Evolutionary conservation across 2,329 filamentous ascomycete species (phyloP).

Genomic region (Botrytis cinerea): DNA sequence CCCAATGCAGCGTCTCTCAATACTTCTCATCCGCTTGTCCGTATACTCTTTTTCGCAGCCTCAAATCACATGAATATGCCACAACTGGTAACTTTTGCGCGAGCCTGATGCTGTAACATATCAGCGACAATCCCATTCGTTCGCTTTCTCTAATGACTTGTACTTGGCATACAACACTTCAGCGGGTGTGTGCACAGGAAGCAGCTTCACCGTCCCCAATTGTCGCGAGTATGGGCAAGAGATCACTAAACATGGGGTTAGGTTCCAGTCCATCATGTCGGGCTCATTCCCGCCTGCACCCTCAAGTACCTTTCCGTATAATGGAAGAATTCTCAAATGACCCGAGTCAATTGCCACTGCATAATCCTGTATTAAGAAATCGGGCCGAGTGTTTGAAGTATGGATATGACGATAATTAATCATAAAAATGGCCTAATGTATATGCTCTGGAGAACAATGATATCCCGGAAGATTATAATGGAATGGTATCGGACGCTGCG

Average conservation of each 20-base stretch:
- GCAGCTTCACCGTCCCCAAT: neutral
- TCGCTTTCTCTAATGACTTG: neutral
- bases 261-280: neutral
- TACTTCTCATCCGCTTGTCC: neutral
- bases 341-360: neutral
- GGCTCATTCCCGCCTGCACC: neutral
- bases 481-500: neutral
- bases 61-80: neutral
- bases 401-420: constrained; percentile 4
- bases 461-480: neutral
- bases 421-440: neutral
- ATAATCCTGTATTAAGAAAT: neutral
- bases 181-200: neutral
- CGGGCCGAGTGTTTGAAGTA: constrained; percentile 4
- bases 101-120: neutral
- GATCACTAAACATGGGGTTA: neutral
- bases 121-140: neutral
- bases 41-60: neutral
- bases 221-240: neutral
- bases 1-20: neutral
- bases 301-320: neutral
- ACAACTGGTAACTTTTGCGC: neutral
- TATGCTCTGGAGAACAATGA: neutral
- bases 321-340: neutral
- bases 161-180: constrained; percentile 4